Base-by-base conservation (phyloP, 345 rosid species). In the Nasturtium officinale region DNA sequence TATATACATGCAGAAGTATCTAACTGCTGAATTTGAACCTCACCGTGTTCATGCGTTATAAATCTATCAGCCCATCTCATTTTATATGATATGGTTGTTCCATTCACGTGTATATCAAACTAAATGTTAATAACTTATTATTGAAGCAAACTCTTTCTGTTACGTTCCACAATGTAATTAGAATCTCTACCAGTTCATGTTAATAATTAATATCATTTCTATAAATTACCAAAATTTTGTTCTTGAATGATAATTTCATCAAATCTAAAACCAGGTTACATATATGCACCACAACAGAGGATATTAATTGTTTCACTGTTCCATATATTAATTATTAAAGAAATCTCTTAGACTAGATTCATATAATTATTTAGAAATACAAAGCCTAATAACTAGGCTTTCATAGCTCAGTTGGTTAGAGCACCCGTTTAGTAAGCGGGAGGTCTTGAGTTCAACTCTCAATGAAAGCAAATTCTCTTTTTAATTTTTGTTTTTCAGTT, bases 371-470 rank as follows among this genome's bases (percentile, higher is more conserved):
- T n/a, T n/a, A n/a, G n/a, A n/a, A n/a, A n/a, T 35, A 8, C 11
- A 8, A 7, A 3, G 2, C 2, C 4, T 35, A 35, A 3, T 12
- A 35, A 2, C 2, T 0, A 40, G 33, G 81, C 82, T 79, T 78
- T 82, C 81, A 72, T 94, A 87, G 98, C 90, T 91, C 96, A 87
- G 97, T 83, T 87, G 93, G 88, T 91, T 89, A 88, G 96, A 87
- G 90, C 96, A 86, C 96, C 89, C 84, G 91, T 86, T 88, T 89
- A 88, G 90, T 94, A 89, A 88, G 93, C 87, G 86, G 90, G 89
- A 89, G 91, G 96, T 94, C 93, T 87, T 88, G 91, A 91, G 96
- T 89, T 91, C 92, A 71, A 88, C 89, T 89, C 87, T 87, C 98
- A 89, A 87, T 72, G 77, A 79, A 78, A 78, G 82, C 78, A 38